Percentiles rank a stretch among this genome's conserved stretches.
Conservation (phyloP, 2,329 filamentous ascomycete genomes). For the Colletotrichum coccodes region DNA sequence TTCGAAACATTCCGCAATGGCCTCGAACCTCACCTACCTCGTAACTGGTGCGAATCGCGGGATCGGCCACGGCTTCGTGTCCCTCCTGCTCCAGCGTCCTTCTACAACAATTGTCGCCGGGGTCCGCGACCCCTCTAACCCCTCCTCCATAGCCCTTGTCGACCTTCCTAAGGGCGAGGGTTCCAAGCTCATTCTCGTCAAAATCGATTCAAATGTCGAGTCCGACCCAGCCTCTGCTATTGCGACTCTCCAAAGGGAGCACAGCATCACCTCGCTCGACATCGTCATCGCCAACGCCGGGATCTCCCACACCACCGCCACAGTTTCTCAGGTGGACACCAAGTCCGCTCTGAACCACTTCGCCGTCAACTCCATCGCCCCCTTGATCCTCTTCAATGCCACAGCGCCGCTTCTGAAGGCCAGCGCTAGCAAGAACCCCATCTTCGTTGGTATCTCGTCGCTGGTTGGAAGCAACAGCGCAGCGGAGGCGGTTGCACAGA, state of each 20-base stretch:
- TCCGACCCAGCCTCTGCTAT: slow-evolving; percentile 45
- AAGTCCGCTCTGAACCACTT: slow-evolving; percentile 45
- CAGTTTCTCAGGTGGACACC: slow-evolving; percentile 38
- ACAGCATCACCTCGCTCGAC: slow-evolving; percentile 55
- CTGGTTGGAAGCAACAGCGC: slow-evolving; percentile 35
- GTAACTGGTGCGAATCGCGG: slow-evolving; percentile 43
- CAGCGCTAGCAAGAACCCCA: slow-evolving; percentile 20
- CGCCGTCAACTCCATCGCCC: slow-evolving; percentile 45
- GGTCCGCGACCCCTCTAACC: slow-evolving; percentile 44
- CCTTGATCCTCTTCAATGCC: slow-evolving; percentile 35
- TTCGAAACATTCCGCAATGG: too few species aligned
- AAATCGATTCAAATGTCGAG: slow-evolving; percentile 50
- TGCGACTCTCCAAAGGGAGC: slow-evolving; percentile 37
- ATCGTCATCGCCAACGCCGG: slow-evolving; percentile 65
- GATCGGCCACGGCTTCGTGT: slow-evolving; percentile 21
- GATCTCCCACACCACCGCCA: slow-evolving; percentile 36
- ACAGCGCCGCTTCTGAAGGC: slow-evolving; percentile 38
- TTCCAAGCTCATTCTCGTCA: slow-evolving; percentile 51
- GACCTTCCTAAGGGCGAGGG: slow-evolving; percentile 45
- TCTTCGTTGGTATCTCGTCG: slow-evolving; percentile 40
- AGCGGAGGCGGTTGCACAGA: neutral
- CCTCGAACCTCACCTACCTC: too few species aligned
- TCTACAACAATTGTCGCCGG: slow-evolving; percentile 49
- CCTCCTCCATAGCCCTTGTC: slow-evolving; percentile 41
- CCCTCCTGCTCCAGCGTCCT: slow-evolving; percentile 4